These are phyloP conservation scores for Urochloa ruziziensis DNA, from an alignment of 176 grass and related monocot species.

Conservation along the genomic window DNA sequence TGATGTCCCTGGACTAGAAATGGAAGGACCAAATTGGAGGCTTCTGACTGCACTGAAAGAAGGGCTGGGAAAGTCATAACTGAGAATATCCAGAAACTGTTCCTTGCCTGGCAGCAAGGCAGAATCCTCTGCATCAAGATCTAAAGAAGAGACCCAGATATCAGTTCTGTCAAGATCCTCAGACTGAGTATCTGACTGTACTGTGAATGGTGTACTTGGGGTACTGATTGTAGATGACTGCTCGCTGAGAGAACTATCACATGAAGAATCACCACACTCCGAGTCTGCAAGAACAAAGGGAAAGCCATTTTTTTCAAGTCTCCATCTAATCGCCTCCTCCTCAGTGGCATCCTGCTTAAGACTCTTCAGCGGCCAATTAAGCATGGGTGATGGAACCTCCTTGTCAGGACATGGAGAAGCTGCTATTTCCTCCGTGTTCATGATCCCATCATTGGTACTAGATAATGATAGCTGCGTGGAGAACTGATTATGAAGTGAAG, in stretches of 20 bases:
- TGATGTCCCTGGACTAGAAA: background rate
- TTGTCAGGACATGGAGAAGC: background rate
- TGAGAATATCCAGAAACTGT: constrained; percentile 22
- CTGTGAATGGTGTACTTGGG: constrained; percentile 18
- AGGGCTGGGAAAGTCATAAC: constrained; percentile 41
- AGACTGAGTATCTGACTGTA: constrained; percentile 21
- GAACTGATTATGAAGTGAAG: constrained; percentile 26
- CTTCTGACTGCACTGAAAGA: constrained; percentile 42
- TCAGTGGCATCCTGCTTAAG: constrained; percentile 7
- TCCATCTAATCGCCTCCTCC: constrained; percentile 7
- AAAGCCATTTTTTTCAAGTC: constrained; percentile 10
- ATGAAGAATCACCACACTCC: constrained; percentile 30
- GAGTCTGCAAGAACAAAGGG: constrained; percentile 13
- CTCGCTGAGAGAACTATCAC: constrained; percentile 12
- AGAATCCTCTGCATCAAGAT: constrained; percentile 46
- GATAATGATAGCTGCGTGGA: background rate
- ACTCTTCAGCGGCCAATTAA: background rate
- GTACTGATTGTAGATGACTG: constrained; percentile 27
- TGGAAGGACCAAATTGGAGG: constrained; percentile 6
- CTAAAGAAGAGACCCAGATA: constrained; percentile 53
- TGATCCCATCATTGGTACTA: background rate
- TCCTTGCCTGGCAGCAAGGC: constrained; percentile 38
- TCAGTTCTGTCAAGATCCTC: constrained; percentile 47
- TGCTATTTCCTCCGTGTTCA: background rate
- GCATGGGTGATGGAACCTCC: background rate